Percentiles rank a stretch among this genome's conserved stretches.
phyloP scores from a whole-genome alignment of 352 stramenopile species.

The Pseudoperonospora humuli region DNA sequence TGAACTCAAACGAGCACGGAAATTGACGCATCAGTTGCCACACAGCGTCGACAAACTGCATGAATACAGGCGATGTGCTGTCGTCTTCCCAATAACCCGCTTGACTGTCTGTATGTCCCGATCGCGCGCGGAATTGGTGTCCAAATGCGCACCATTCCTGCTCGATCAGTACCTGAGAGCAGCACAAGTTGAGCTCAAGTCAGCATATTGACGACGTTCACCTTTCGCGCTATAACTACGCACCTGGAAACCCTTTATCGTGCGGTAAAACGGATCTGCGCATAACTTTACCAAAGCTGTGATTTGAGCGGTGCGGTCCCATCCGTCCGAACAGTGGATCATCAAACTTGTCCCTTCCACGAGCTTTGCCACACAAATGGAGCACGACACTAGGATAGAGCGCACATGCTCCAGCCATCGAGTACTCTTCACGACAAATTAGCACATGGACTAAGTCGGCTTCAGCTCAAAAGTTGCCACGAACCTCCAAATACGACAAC shows the following conservation, averaged over 20 bases:
- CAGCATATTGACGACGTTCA: neutral
- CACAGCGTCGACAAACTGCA: slow-evolving; percentile 98
- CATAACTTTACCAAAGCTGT: slow-evolving; percentile 92
- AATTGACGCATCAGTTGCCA: slow-evolving; percentile 96
- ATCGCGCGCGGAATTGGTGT: slow-evolving; percentile 95
- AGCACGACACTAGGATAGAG: slow-evolving; percentile 83
- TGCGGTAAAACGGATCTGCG: slow-evolving; percentile 97
- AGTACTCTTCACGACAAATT: slow-evolving; percentile 34
- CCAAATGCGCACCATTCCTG: slow-evolving; percentile 99
- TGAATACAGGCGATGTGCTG: slow-evolving; percentile 96
- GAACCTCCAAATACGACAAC: slow-evolving; percentile 69
- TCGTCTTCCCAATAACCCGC: slow-evolving; percentile 91
- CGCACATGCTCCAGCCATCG: slow-evolving; percentile 78
- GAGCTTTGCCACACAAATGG: slow-evolving; percentile 86
- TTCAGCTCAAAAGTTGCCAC: slow-evolving; percentile 1
- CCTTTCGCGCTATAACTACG: neutral
- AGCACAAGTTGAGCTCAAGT: neutral
- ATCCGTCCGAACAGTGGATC: slow-evolving; percentile 98
- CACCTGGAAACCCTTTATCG: slow-evolving; percentile 89
- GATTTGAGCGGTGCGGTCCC: slow-evolving; percentile 98
- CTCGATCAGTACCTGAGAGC: slow-evolving; percentile 86
- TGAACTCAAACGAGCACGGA: slow-evolving; percentile 98
- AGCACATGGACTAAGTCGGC: neutral
- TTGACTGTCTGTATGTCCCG: slow-evolving; percentile 47
- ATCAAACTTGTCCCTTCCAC: slow-evolving; percentile 90